Percentiles rank a stretch among this genome's conserved stretches.
Evolutionary conservation across 495 filamentous ascomycete genomes (phyloP).

Genomic region (Podospora conica): DNA sequence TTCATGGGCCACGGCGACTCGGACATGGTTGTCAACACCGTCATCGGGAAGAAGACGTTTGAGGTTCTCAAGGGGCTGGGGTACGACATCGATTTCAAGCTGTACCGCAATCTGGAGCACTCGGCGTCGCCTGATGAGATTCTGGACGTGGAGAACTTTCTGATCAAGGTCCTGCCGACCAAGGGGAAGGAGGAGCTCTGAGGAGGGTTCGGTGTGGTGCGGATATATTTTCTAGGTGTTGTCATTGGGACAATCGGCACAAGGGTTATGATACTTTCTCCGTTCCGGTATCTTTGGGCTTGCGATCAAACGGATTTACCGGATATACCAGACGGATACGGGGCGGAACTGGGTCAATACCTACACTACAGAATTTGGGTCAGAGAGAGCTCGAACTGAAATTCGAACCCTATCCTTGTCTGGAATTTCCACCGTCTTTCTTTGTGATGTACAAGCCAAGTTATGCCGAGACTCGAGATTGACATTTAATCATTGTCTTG

Average conservation of each 20-base stretch:
- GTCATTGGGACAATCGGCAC: background rate
- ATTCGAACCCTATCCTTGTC: background rate
- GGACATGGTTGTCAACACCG: slow-evolving; percentile 63
- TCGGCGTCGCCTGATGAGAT: slow-evolving; percentile 75
- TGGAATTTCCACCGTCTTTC: background rate
- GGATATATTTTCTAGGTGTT: background rate
- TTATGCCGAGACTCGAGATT: background rate
- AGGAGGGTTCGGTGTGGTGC: background rate
- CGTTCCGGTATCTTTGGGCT: background rate
- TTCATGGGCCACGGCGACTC: slow-evolving; percentile 80
- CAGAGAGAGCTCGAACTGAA: background rate
- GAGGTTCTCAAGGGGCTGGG: slow-evolving; percentile 58
- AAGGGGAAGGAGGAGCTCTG: slow-evolving; percentile 29
- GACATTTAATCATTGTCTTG: background rate
- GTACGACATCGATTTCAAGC: slow-evolving; percentile 66
- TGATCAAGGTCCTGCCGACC: slow-evolving; percentile 56
- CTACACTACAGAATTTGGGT: background rate
- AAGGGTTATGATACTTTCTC: background rate
- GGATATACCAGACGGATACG: background rate
- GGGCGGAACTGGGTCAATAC: background rate
- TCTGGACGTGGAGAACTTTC: slow-evolving; percentile 72
- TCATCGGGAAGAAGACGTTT: slow-evolving; percentile 61
- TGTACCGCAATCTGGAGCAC: slow-evolving; percentile 66
- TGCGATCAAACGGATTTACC: background rate
- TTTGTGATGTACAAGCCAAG: background rate